These are phyloP conservation scores for Otatea glauca DNA, from an alignment of 176 grass and related monocot genomes.

Conservation along the genomic window DNA sequence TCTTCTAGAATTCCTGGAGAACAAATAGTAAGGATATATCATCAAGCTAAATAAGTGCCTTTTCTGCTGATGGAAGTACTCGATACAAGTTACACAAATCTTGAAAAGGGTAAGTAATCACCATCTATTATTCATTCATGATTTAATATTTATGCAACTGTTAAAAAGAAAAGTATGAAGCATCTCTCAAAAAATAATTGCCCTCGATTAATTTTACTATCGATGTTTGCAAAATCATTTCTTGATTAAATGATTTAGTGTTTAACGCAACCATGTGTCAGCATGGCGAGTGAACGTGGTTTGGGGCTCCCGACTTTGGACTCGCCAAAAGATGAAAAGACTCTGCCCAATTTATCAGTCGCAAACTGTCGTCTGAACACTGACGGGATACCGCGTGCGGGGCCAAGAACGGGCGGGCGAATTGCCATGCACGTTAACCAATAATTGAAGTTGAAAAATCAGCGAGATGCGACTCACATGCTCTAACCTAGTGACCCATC, in stretches of 20 bases:
- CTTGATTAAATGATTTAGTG: not conserved
- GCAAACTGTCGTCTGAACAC: not conserved
- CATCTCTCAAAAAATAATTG: not conserved
- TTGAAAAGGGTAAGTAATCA: too few species aligned
- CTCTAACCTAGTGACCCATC: not conserved
- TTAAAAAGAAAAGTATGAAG: too few species aligned
- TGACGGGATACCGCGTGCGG: not conserved
- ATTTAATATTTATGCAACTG: too few species aligned
- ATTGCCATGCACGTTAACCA: not conserved
- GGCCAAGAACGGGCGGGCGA: not conserved
- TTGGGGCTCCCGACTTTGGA: not conserved
- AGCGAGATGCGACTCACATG: not conserved
- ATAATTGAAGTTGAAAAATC: constrained; percentile 1
- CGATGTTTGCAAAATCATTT: not conserved
- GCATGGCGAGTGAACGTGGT: not conserved
- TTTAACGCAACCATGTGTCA: not conserved
- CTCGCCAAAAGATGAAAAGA: not conserved
- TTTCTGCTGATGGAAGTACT: not conserved
- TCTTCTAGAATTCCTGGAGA: constrained; percentile 45
- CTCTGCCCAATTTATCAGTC: not conserved
- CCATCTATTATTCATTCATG: too few species aligned
- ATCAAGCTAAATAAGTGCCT: constrained; percentile 14
- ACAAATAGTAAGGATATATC: constrained; percentile 22
- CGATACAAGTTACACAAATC: too few species aligned
- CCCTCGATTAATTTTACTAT: not conserved